Conservation (phyloP, 345 rosid species). For the Populus euphratica region DNA sequence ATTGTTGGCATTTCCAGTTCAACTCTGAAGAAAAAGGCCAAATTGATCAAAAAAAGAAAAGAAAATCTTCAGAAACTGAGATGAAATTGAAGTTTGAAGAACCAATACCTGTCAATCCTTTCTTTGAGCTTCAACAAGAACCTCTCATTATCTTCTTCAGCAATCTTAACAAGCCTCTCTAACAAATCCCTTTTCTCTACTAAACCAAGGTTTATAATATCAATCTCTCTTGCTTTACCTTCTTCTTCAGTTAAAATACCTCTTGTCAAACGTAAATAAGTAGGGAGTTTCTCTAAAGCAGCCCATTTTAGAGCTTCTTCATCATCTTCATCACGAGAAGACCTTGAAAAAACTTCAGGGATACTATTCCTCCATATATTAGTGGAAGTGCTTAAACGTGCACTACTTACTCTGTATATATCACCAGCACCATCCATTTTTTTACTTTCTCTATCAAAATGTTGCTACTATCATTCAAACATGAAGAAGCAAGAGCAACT, state of each 20-base stretch:
- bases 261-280: constrained; percentile 59
- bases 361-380: constrained; percentile 40
- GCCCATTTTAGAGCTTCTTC: constrained; percentile 93
- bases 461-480: neutral
- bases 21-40: constrained; percentile 43
- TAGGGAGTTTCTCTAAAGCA: constrained; percentile 83
- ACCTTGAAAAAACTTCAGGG: constrained; percentile 38
- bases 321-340: constrained; percentile 46
- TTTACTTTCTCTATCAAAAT: neutral
- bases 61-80: neutral
- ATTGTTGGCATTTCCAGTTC: constrained; percentile 82
- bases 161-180: constrained; percentile 62
- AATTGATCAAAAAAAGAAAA: neutral
- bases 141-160: constrained; percentile 83
- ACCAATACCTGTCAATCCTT: constrained; percentile 63
- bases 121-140: constrained; percentile 73
- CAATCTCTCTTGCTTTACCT: constrained; percentile 52
- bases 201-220: constrained; percentile 59
- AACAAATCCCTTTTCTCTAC: constrained; percentile 64
- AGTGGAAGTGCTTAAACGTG: constrained; percentile 41
- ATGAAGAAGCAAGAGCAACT: neutral
- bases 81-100: neutral
- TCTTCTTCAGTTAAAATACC: constrained; percentile 58
- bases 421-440: constrained; percentile 37
- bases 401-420: constrained; percentile 27